Conservation (phyloP, 306 rosid genomes). For the Hylodesmum podocarpum region DNA sequence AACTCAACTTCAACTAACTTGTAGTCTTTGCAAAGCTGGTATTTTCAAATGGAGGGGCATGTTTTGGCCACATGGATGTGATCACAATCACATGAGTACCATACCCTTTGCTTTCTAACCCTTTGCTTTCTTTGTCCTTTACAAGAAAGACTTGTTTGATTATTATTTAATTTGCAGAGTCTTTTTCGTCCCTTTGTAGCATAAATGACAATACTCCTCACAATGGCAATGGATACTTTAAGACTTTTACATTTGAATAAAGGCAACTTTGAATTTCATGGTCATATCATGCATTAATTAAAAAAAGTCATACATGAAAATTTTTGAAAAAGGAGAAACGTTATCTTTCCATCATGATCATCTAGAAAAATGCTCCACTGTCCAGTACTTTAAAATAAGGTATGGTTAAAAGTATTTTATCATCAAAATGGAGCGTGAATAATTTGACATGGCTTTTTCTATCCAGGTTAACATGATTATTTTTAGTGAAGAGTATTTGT, state of each 20-base stretch:
- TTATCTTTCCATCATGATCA: not conserved
- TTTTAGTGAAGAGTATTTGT: too few relatives aligned
- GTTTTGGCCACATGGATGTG: constrained; percentile 13
- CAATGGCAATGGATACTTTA: constrained; percentile 11
- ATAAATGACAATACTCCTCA: not conserved
- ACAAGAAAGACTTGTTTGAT: not conserved
- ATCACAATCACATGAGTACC: constrained; percentile 4
- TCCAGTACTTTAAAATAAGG: not conserved
- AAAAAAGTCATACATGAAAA: not conserved
- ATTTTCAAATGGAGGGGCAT: constrained; percentile 25
- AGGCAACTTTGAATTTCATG: constrained; percentile 21
- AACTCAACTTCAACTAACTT: constrained; percentile 13
- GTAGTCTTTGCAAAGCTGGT: not conserved
- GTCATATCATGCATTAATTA: not conserved
- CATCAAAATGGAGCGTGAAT: too few relatives aligned
- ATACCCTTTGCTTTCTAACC: not conserved
- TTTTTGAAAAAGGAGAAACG: not conserved
- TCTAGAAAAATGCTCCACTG: not conserved
- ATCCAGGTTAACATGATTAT: too few relatives aligned
- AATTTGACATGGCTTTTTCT: too few relatives aligned
- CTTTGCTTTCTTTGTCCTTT: not conserved
- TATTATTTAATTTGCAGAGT: not conserved
- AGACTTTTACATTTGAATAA: constrained; percentile 28
- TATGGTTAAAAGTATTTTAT: too few relatives aligned
- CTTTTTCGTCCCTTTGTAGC: not conserved